These are phyloP conservation scores for Barnettozyma vustinii DNA, from an alignment of 805 yeast genomes.

Conservation along the genomic window DNA sequence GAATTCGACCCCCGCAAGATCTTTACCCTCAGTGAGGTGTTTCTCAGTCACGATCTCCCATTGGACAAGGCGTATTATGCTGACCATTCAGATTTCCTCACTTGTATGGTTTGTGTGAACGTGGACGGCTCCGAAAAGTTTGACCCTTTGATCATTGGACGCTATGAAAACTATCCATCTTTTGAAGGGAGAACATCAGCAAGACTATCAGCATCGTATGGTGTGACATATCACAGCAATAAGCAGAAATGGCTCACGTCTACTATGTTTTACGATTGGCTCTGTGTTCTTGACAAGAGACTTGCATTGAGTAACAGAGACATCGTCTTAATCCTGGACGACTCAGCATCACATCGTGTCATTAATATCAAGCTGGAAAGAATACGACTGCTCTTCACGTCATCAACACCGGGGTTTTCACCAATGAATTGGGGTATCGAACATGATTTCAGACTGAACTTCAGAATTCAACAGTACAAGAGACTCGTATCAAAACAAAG, in stretches of 20 bases:
- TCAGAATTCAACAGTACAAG: slow-evolving; percentile 51
- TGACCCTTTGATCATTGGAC: slow-evolving; percentile 56
- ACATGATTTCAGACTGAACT: slow-evolving; percentile 54
- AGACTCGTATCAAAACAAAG: slow-evolving; percentile 27
- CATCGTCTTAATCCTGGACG: slow-evolving; percentile 52
- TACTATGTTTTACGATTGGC: slow-evolving; percentile 56
- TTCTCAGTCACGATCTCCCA: slow-evolving; percentile 53
- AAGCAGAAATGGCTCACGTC: slow-evolving; percentile 60
- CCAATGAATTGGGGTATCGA: slow-evolving; percentile 63
- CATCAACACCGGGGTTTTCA: slow-evolving; percentile 36
- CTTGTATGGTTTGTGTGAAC: slow-evolving; percentile 59
- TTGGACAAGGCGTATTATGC: slow-evolving; percentile 49
- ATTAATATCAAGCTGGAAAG: slow-evolving; percentile 44
- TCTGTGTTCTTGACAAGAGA: slow-evolving; percentile 54
- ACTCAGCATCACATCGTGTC: slow-evolving; percentile 57
- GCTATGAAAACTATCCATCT: slow-evolving; percentile 42
- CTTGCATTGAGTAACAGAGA: slow-evolving; percentile 42
- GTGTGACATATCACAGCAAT: slow-evolving; percentile 52
- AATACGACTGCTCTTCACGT: slow-evolving; percentile 35
- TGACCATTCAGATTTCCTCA: slow-evolving; percentile 37
- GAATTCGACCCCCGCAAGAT: slow-evolving; percentile 47
- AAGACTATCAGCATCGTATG: slow-evolving; percentile 46
- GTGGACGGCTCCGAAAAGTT: slow-evolving; percentile 59
- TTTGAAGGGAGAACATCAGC: slow-evolving; percentile 34
- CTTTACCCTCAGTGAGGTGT: slow-evolving; percentile 57